Conservation (phyloP, 2,329 filamentous ascomycete species). For the Fusarium bactridioides region DNA sequence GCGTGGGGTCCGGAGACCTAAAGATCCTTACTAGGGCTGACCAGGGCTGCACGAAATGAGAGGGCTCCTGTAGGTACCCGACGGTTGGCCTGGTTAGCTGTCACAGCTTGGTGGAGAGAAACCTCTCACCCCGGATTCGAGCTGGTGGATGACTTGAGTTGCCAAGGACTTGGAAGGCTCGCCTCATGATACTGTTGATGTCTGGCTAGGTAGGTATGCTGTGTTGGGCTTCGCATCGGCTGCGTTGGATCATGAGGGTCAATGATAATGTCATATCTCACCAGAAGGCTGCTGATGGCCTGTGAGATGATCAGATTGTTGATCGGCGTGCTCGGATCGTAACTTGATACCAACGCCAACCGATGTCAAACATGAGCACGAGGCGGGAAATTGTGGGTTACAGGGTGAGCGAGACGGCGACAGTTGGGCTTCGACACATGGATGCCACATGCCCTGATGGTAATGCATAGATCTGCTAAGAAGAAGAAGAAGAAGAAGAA, state of each 20-base stretch:
- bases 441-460: neutral
- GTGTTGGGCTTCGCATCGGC: slow-evolving; percentile 7
- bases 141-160: slow-evolving; percentile 19
- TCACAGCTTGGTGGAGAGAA: slow-evolving; percentile 39
- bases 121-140: slow-evolving; percentile 36
- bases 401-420: slow-evolving; percentile 9
- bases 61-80: slow-evolving; percentile 33
- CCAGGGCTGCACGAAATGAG: slow-evolving; percentile 32
- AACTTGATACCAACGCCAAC: slow-evolving; percentile 32
- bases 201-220: slow-evolving; percentile 12
- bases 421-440: neutral
- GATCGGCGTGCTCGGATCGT: slow-evolving; percentile 35
- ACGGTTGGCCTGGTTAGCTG: slow-evolving; percentile 27
- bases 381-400: slow-evolving; percentile 23
- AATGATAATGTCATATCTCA: neutral
- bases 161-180: neutral
- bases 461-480: neutral
- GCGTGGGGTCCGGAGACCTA: slow-evolving; percentile 28
- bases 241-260: slow-evolving; percentile 20
- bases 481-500: neutral
- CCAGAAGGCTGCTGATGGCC: neutral
- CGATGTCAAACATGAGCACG: slow-evolving; percentile 23
- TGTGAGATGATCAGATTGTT: slow-evolving; percentile 10
- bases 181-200: slow-evolving; percentile 17
- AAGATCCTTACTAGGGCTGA: slow-evolving; percentile 35